phyloP scores from a whole-genome alignment of 2,329 filamentous ascomycete genomes.

The Penicillium italicum region DNA sequence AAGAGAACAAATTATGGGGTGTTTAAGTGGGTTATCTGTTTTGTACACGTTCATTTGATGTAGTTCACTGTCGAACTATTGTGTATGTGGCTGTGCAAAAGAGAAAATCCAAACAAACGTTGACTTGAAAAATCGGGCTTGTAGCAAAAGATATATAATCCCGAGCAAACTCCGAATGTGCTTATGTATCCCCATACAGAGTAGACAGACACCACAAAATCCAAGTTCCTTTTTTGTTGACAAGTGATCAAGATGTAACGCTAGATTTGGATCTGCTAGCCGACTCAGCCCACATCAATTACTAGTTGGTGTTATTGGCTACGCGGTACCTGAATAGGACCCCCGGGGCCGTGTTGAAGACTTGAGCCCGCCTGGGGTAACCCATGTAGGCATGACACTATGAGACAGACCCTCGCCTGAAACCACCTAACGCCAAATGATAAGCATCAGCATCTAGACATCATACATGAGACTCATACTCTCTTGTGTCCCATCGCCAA shows the following conservation, averaged over 20 bases:
- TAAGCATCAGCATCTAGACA: not conserved
- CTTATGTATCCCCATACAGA: not conserved
- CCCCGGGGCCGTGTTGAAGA: not conserved
- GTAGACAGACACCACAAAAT: not conserved
- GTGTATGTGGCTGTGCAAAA: not conserved
- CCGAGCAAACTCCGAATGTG: not conserved
- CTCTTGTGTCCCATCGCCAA: not conserved
- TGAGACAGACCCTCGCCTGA: not conserved
- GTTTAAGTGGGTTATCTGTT: not conserved
- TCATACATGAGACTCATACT: not conserved
- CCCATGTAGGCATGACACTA: not conserved
- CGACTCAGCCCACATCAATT: not conserved
- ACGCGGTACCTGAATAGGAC: constrained; percentile 1
- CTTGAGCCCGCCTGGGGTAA: constrained; percentile 4
- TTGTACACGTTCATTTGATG: not conserved
- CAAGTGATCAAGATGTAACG: not conserved
- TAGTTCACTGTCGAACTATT: not conserved
- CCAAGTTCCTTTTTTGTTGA: not conserved
- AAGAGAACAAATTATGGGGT: not conserved
- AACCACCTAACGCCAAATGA: not conserved
- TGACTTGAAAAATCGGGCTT: not conserved
- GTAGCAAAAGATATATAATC: not conserved
- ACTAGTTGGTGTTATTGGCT: constrained; percentile 1
- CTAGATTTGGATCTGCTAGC: not conserved
- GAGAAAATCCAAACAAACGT: not conserved